Base-by-base conservation (phyloP, 2,329 filamentous ascomycete genomes). In the Talaromyces sp. region DNA sequence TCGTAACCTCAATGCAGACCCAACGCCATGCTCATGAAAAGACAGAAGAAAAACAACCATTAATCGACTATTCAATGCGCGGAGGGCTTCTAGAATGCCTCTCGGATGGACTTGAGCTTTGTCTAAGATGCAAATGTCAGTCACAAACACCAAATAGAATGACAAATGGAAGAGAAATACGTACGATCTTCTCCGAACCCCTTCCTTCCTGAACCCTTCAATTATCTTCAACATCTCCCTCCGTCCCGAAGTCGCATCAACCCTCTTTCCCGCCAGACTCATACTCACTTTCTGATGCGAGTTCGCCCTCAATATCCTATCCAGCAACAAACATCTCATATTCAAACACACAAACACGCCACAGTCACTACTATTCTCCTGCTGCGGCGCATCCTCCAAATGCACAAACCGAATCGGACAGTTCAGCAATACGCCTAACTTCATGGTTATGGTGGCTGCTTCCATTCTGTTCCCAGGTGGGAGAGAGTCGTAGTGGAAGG, bases 401-500 rank as follows among this genome's bases (percentile, higher is more conserved):
- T 94, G 88, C 73, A 93, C 86, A 74, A 96, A 97, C 19, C 75
- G 73, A 22, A 88, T 84, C 19, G 96, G 79, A 5, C 83, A 83
- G 65, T 86, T 85, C 39, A 98, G 83, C 35, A 98, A 80, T 37
- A 82, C 80, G 31, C 86, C 83, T 50, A 99, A 83, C 71, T 92
- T 91, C 57, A 85, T 80, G 0, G 90, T 87, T 7, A 90, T 90
- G 1, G 85, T 80, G 60, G 85, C 84, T 0, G 92, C 95, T 69
- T 96, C 91, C 49, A 84, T 80, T 66, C 87, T 86, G 78, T 99
- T 98, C 45, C 87, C 85, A 1, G 89, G 88, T 2, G 86, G 86
- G 31, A 98, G 83, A 1, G 90, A 94, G 79, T 99, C 95, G 80
- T 99, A 99, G 82, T 99, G 95, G 77, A 99, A 99, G 0, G 94